A percentile compares a stretch with the other conserved stretches of the same genome.
phyloP scores from a whole-genome alignment of 139 green algal species.

The Micractinium sp. region DNA sequence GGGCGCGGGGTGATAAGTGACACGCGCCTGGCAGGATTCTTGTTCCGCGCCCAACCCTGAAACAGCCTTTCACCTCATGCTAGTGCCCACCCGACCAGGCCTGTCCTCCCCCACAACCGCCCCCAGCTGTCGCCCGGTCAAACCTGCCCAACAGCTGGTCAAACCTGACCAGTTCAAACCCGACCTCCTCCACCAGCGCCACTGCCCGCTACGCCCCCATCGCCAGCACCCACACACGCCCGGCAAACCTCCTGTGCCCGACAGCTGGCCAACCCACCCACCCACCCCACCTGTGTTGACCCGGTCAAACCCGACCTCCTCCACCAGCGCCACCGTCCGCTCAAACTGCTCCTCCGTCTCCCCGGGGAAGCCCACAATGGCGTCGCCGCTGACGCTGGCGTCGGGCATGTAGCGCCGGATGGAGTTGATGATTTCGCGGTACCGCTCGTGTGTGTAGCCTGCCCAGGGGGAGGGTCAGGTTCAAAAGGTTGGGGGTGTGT shows the following conservation, averaged over 20 bases:
- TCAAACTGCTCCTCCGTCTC: constrained; percentile 97
- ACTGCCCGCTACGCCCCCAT: constrained; percentile 65
- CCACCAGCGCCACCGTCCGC: constrained; percentile 82
- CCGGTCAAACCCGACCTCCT: constrained; percentile 92
- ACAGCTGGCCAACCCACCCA: not conserved
- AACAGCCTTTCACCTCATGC: not conserved
- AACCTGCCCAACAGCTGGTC: not conserved
- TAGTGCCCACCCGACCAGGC: not conserved
- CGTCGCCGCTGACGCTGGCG: constrained; percentile 90
- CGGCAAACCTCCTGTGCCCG: not conserved
- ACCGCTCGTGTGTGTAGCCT: constrained; percentile 88
- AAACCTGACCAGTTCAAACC: constrained; percentile 93
- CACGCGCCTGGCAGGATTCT: not conserved
- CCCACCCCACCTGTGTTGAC: constrained; percentile 92
- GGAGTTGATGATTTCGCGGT: constrained; percentile 93
- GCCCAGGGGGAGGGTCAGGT: not conserved
- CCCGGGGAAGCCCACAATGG: constrained; percentile 97
- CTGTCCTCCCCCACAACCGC: not conserved
- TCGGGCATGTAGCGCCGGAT: constrained; percentile 96
- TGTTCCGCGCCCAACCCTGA: not conserved
- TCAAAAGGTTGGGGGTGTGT: not conserved
- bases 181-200: constrained; percentile 82
- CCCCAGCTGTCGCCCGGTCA: not conserved
- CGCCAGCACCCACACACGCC: not conserved
- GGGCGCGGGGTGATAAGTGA: not conserved